These are phyloP conservation scores for Coemansia sp. DNA, from an alignment of 371 early-diverging fungal genomes.

Conservation along the genomic window DNA sequence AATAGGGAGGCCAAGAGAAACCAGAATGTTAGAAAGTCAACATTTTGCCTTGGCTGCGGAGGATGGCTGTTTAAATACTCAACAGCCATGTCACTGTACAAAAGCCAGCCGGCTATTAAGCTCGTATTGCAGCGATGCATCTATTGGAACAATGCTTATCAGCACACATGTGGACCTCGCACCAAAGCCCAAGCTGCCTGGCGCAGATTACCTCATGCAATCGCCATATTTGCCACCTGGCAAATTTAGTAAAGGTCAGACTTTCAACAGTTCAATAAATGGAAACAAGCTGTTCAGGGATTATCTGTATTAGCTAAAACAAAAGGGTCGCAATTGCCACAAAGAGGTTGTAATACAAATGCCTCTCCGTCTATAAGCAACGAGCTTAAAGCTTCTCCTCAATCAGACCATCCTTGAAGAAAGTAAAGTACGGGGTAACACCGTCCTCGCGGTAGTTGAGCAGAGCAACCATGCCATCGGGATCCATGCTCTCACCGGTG, in stretches of 20 bases:
- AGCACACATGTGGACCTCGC: too few relatives aligned
- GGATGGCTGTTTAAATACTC: too few relatives aligned
- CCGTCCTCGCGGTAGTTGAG: conserved; percentile 96
- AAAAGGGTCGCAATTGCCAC: neutral
- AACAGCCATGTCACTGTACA: too few relatives aligned
- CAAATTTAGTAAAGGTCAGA: too few relatives aligned
- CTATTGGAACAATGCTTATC: neutral
- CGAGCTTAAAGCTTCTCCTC: conserved; percentile 63
- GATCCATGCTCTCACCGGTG: conserved; percentile 83
- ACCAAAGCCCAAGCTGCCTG: too few relatives aligned
- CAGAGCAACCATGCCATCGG: conserved; percentile 85
- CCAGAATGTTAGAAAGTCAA: too few relatives aligned
- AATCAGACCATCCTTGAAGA: conserved; percentile 90
- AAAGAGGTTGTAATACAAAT: neutral
- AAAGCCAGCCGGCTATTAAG: too few relatives aligned
- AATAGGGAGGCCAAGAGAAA: too few relatives aligned
- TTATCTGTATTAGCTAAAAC: neutral
- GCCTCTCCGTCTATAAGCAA: neutral
- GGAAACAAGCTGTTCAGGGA: neutral
- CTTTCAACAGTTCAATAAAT: too few relatives aligned
- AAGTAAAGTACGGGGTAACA: conserved; percentile 85
- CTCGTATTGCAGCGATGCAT: too few relatives aligned
- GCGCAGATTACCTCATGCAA: neutral
- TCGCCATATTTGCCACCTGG: neutral
- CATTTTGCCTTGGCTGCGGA: too few relatives aligned